Conservation (phyloP, 352 stramenopile species). For the Aphanomyces cochlioides region DNA sequence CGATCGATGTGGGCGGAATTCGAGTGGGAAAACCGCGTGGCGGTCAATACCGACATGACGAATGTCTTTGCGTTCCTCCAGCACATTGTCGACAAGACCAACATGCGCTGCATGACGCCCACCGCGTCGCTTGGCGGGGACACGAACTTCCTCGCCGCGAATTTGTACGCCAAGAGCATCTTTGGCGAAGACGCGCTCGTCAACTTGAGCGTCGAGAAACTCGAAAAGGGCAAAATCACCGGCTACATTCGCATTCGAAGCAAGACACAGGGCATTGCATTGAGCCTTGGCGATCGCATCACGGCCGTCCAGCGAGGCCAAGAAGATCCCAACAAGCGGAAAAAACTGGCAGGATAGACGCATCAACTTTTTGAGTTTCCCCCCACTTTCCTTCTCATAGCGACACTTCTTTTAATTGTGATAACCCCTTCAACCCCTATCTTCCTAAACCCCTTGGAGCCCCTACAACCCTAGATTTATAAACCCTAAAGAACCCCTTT, state of each 20-base stretch:
- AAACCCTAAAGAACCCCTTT: too few species aligned
- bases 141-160: conserved; percentile 92
- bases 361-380: not conserved
- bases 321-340: conserved; percentile 75
- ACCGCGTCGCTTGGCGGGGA: conserved; percentile 82
- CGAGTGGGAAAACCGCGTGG: conserved; percentile 99
- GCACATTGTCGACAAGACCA: conserved; percentile 98
- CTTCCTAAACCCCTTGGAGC: too few species aligned
- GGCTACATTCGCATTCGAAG: conserved; percentile 99
- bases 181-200: conserved; percentile 98
- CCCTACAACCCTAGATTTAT: too few species aligned
- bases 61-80: conserved; percentile 97
- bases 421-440: too few species aligned
- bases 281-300: conserved; percentile 98
- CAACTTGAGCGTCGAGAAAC: conserved; percentile 99
- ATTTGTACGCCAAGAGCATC: conserved; percentile 90
- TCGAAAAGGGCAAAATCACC: conserved; percentile 95
- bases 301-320: conserved; percentile 93
- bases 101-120: conserved; percentile 99
- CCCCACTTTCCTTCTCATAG: too few species aligned
- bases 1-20: conserved; percentile 99
- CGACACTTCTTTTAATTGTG: too few species aligned
- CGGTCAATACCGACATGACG: conserved; percentile 95
- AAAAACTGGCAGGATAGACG: conserved; percentile 17
- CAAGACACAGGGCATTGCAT: conserved; percentile 99